Conservation (phyloP, 306 rosid species). For the cucumber (Cucumis sativus) region Cucumber_9930_V3 NC_026661.2:20561501-20562000, state of each 20-base stretch:
- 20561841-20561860: constrained; percentile 58
- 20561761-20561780: constrained; percentile 53
- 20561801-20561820: constrained; percentile 59
- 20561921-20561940: no score
- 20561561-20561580: not conserved
- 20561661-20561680: constrained; percentile 42
- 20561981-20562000: no score
- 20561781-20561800: constrained; percentile 61
- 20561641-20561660: constrained; percentile 29
- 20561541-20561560: not conserved
- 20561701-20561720: constrained; percentile 58
- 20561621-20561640: constrained; percentile 25
- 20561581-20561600: constrained; percentile 13
- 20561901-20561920: no score
- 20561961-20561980: no score
- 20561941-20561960: no score
- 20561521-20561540: not conserved
- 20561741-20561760: constrained; percentile 51
- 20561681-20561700: constrained; percentile 55
- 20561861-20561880: constrained; percentile 70
- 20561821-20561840: constrained; percentile 60
- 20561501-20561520: not conserved
- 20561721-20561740: constrained; percentile 17
- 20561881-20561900: not conserved
- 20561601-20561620: constrained; percentile 20